Base-by-base conservation (phyloP, 306 rosid genomes). In the Citrullus mucosospermus region DNA sequence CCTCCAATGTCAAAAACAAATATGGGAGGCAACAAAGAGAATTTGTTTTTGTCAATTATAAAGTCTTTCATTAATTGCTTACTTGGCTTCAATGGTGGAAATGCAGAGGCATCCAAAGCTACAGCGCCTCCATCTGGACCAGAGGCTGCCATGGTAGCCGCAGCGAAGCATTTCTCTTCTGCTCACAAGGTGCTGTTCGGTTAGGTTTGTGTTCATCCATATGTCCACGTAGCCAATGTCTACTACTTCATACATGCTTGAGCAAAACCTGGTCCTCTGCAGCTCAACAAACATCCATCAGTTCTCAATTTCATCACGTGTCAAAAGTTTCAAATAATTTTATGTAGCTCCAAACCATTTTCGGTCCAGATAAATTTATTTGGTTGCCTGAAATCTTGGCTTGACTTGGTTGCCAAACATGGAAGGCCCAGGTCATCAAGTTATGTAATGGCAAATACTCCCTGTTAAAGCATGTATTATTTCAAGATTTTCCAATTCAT, bases 101-200 rank as follows among this genome's bases (percentile, higher is more conserved):
- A 48, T 13, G n/a, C 56, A 12, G 46, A 77, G 70, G 25, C 56
- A 44, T 43, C 57, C 54, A 48, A 48, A 4, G 54, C 54, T 20
- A 39, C n/a, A 14, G 22, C 8, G 0, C 1, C 69, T n/a, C 80
- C 56, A 43, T 39, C 71, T 41, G 70, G 70, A 10, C 56, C 70
- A 58, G 58, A 44, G 80, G 80, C 70, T 8, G 80, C 60, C 67
- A 58, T 80, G 71, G 61, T 18, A 28, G 78, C 82, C 12, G 72
- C 82, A 69, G 78, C 82, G 4, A 80, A 71, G 62, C 82, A 71
- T 71, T 80, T 80, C 61, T 72, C 78, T 51, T 78, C 81, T 53
- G 81, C 81, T 65, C 76, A 78, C 74, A 78, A 78, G 43, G 54
- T 66, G 4, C 16, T 30, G 62, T 78, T 78, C 58, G 11, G 25